Conservation (phyloP, 176 grass and related monocot genomes). For the Sorghum bicolor region DNA sequence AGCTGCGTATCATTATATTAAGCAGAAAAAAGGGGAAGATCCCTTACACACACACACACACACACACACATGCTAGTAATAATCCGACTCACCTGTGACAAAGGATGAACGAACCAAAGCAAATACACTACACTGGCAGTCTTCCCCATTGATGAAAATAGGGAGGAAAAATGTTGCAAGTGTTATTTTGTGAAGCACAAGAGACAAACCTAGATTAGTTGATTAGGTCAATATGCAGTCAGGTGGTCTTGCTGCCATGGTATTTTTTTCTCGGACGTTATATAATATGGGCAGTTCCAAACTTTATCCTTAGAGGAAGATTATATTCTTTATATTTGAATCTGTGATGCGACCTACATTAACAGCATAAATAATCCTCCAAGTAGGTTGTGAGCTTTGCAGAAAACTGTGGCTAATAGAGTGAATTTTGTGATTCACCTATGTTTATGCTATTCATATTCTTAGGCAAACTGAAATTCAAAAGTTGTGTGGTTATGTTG, state of each 20-base stretch:
- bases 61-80: neutral
- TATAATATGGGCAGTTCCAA: neutral
- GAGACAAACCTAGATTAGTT: neutral
- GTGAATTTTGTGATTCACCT: neutral
- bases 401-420: neutral
- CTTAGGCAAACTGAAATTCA: neutral
- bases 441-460: constrained; percentile 23
- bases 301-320: neutral
- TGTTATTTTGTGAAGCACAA: neutral
- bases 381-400: neutral
- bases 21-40: neutral
- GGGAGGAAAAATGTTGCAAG: neutral
- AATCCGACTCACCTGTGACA: neutral
- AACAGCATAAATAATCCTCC: neutral
- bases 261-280: neutral
- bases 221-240: neutral
- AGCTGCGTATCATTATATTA: neutral
- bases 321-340: constrained; percentile 6
- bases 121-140: neutral
- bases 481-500: constrained; percentile 1
- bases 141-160: neutral
- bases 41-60: neutral
- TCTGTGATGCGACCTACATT: constrained; percentile 11
- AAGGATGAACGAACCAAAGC: neutral
- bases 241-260: neutral